phyloP scores from a whole-genome alignment of 2,329 filamentous ascomycete species.

The Cryphonectria carpinicola region DNA sequence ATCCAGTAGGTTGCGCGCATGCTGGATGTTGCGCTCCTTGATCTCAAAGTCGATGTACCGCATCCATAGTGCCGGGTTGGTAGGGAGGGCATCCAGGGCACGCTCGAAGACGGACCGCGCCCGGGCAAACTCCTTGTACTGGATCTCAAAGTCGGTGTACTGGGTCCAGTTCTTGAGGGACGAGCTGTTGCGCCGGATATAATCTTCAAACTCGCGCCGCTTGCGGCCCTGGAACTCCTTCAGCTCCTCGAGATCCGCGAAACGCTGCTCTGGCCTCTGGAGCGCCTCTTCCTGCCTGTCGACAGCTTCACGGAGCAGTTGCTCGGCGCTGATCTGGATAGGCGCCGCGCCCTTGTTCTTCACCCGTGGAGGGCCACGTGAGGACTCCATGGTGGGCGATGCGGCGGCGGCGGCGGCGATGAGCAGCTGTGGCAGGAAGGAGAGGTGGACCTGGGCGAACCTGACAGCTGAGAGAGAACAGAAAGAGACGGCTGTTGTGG shows the following conservation, averaged over 20 bases:
- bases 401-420: background rate
- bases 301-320: conserved; percentile 94
- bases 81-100: conserved; percentile 88
- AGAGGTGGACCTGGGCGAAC: background rate
- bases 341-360: conserved; percentile 98
- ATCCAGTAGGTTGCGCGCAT: conserved; percentile 92
- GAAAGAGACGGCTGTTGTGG: background rate
- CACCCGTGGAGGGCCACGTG: conserved; percentile 90
- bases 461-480: background rate
- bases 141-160: conserved; percentile 95
- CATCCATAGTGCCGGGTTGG: conserved; percentile 85
- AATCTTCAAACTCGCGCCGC: conserved; percentile 95
- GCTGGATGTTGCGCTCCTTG: conserved; percentile 93
- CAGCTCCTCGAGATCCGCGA: conserved; percentile 94
- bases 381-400: conserved; percentile 74
- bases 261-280: conserved; percentile 90
- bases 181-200: conserved; percentile 90
- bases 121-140: conserved; percentile 95
- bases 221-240: conserved; percentile 97
- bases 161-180: conserved; percentile 99
- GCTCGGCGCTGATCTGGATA: conserved; percentile 91
- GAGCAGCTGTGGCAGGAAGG: background rate
- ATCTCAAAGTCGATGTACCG: conserved; percentile 93
- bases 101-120: conserved; percentile 94
- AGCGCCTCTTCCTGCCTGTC: conserved; percentile 90